Percentiles rank a stretch among this genome's conserved stretches.
Conservation (phyloP, 2,329 filamentous ascomycete species). For the Penicillium sp. region DNA sequence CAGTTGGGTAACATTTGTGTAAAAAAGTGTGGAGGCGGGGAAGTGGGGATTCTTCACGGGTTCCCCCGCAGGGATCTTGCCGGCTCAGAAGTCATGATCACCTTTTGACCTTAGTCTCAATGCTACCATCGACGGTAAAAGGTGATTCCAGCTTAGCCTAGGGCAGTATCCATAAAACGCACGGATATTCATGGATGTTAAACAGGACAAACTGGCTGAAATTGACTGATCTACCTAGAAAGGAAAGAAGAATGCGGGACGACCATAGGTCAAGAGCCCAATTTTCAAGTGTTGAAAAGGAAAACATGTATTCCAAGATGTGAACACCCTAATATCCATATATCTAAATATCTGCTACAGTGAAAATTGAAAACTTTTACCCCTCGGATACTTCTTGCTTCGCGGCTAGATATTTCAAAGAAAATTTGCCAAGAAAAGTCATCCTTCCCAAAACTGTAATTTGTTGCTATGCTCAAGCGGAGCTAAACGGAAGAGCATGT, state of each 20-base stretch:
- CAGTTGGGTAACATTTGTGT: background rate
- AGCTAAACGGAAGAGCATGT: too few relatives aligned
- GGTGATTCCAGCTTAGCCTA: background rate
- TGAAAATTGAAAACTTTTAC: too few relatives aligned
- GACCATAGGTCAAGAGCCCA: too few relatives aligned
- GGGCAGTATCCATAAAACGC: background rate
- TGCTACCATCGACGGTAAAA: background rate
- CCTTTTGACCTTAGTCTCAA: background rate
- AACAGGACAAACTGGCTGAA: background rate
- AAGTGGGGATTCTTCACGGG: conserved; percentile 8
- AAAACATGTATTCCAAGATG: too few relatives aligned
- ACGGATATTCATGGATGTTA: background rate
- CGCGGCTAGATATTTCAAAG: too few relatives aligned
- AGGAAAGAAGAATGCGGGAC: background rate
- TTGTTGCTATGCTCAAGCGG: too few relatives aligned
- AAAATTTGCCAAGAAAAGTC: too few relatives aligned
- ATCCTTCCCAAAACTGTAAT: too few relatives aligned
- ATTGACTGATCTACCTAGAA: background rate
- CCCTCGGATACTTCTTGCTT: too few relatives aligned
- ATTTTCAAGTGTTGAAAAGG: too few relatives aligned
- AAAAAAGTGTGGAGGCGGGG: conserved; percentile 2
- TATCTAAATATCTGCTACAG: too few relatives aligned
- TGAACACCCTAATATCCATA: too few relatives aligned
- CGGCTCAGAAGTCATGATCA: background rate
- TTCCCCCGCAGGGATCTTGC: background rate